Conservation (phyloP, 257 asterid genomes). For the Penstemon davidsonii region DNA sequence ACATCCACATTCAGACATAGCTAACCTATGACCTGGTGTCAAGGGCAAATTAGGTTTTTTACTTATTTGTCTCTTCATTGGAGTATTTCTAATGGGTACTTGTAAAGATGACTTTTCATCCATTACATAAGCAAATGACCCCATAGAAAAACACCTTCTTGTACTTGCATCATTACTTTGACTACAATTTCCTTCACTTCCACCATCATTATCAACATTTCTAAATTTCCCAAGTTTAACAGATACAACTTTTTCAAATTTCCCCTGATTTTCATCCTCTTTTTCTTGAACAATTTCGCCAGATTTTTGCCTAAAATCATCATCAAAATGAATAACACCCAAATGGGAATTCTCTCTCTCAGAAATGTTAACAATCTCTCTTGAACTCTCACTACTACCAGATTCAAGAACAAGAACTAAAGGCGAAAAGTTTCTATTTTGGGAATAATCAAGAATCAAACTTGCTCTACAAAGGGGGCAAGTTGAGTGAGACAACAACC, state of each 20-base stretch:
- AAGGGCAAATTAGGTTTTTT: constrained; percentile 57
- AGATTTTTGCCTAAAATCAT: constrained; percentile 39
- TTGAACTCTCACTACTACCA: constrained; percentile 73
- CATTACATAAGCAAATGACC: constrained; percentile 91
- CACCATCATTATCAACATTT: constrained; percentile 43
- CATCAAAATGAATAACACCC: constrained; percentile 30
- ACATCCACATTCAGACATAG: constrained; percentile 80
- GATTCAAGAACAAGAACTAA: constrained; percentile 81
- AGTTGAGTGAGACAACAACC: constrained; percentile 93
- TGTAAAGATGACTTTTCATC: constrained; percentile 64
- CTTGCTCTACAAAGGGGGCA: constrained; percentile 93
- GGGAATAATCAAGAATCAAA: constrained; percentile 57
- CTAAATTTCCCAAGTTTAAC: constrained; percentile 88
- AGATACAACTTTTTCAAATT: constrained; percentile 42
- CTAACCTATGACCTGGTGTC: constrained; percentile 59
- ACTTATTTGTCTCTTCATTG: constrained; percentile 50
- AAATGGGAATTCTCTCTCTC: constrained; percentile 50
- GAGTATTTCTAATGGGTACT: constrained; percentile 71
- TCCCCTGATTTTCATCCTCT: constrained; percentile 47
- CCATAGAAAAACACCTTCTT: constrained; percentile 94
- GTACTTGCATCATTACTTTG: constrained; percentile 40
- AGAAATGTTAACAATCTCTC: constrained; percentile 44
- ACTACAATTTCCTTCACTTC: constrained; percentile 37
- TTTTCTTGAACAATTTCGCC: constrained; percentile 45
- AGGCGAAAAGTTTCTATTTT: constrained; percentile 47